Evolutionary conservation across 164 flowering plant genomes (phyloP), one percentile per base, ranked within the genome.

Genomic region (Vitis rotundifolia): DNA sequence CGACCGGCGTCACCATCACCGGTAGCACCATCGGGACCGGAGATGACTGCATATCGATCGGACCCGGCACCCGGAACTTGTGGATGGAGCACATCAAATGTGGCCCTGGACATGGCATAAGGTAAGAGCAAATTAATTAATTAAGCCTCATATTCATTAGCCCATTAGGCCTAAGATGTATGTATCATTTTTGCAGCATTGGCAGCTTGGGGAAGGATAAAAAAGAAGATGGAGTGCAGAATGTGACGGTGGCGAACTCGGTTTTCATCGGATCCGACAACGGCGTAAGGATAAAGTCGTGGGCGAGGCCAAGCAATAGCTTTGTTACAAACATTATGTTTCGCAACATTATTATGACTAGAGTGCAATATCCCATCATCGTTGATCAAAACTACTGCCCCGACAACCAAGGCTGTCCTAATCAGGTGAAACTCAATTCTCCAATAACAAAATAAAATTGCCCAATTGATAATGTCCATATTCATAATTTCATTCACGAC

Each of bases 91-190:
- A 52, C 13, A 69, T 84, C 16, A 53, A 28, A 0, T 86, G 89
- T 16, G 86, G 89, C 13, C 89, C 89, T 1, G 87, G 89, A 4
- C 89, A 86, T 60, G 89, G 89, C 8, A 68, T 83, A 61, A 83
- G 86, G 86, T 80, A 37, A 37, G 7, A 37, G 7, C 44, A 37
- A 37, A 37, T 37, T 37, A 3, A 37, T 37, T 37, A 37, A 37
- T 37, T 6, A 37, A 3, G 52, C 8, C 48, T 22, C 49, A n/a
- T 22, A 2, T 16, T 11, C 15, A 53, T 53, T 2, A 53, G 56
- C 7, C 56, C 56, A 5, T 13, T 53, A 12, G 7, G 14, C 7
- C 15, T 29, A 29, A 28, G 47, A 29, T 37, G 44, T 37, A 37
- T 37, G 44, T 63, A 8, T 44, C 2, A 12, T 63, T n/a, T 29